These are phyloP conservation scores for Ophiostoma pallidulum DNA, from an alignment of 2,329 filamentous ascomycete genomes.

Conservation along the genomic window DNA sequence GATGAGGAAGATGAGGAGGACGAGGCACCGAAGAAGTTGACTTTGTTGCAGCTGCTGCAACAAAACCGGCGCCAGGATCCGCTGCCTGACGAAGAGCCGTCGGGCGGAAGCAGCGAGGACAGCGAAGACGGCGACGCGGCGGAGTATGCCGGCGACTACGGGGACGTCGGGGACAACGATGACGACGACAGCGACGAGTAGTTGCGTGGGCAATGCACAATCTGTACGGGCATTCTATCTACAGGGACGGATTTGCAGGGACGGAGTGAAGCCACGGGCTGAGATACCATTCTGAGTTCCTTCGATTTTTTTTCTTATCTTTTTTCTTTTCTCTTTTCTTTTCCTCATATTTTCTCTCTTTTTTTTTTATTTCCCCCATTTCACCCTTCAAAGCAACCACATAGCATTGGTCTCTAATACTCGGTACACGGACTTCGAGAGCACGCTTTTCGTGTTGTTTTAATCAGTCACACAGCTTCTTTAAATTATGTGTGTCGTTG, in stretches of 20 bases:
- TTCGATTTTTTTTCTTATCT: too few relatives aligned
- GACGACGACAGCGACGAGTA: background rate
- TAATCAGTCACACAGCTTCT: too few relatives aligned
- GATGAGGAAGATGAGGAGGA: too few relatives aligned
- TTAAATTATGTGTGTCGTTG: too few relatives aligned
- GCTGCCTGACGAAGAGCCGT: background rate
- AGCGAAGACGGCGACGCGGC: background rate
- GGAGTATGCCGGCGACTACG: background rate
- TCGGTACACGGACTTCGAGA: too few relatives aligned
- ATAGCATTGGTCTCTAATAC: too few relatives aligned
- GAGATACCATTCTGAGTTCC: too few relatives aligned
- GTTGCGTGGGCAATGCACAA: background rate
- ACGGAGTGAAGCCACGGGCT: too few relatives aligned
- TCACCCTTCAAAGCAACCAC: too few relatives aligned
- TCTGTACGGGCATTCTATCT: background rate
- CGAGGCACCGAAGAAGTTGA: constrained; percentile 1
- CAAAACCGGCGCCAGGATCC: constrained; percentile 3
- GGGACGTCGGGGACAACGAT: background rate
- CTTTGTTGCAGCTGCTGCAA: constrained; percentile 10
- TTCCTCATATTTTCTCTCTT: background rate
- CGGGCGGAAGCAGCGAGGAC: background rate
- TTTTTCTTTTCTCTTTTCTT: background rate
- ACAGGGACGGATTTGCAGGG: too few relatives aligned
- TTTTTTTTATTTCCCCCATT: too few relatives aligned
- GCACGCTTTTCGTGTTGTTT: too few relatives aligned